Base-by-base conservation (phyloP, 2,329 filamentous ascomycete genomes). In the Arachnomyces sp. region DNA sequence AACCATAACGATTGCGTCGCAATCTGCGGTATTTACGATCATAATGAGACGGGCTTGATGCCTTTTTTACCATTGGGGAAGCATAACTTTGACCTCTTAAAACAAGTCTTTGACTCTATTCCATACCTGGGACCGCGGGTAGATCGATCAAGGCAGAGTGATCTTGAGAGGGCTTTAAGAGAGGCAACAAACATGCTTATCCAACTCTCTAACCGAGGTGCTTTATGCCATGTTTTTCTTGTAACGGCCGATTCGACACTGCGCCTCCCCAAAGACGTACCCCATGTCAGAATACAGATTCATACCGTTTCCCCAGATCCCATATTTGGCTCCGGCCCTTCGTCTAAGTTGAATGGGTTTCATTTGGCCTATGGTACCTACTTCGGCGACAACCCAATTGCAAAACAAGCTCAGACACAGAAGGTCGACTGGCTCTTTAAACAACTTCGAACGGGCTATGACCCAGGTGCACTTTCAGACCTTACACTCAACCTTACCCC, bases 201-300 rank as follows among this genome's bases (percentile, higher is more conserved):
- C 12, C 36, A 43, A 8, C 36, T 40, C 12, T 49, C 46, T n/a
- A 43, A 50, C 12, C 47, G 52, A 25, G 36, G 47, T 13, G 53
- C 57, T 2, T 54, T 55, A 31, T 53, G 59, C 14, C 60, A 64
- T 46, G 38, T 62, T 25, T 57, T 63, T 36, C 45, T 62, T 8
- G 33, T 63, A 17, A 60, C 60, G 17, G 42, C 52, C 3, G 46
- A 45, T 7, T 40, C 49, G 4, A 47, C 42, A 28, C 43, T 44
- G 6, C 44, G 47, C 11, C 38, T 57, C 7, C 41, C 42, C 6
- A 43, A 54, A n/a, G 46, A 52, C 28, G 40, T 38, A 18, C 46
- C 51, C 11, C 45, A 56, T 28, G 46, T 47, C 4, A 48, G 47
- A 7, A 46, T 64, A 17, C 54, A 57, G 12, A 49, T 63, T 25